A percentile compares a stretch with the other conserved stretches of the same genome.
Conservation (phyloP, 1,139 yeast species). For the Debaryomyces subglobosus region DNA sequence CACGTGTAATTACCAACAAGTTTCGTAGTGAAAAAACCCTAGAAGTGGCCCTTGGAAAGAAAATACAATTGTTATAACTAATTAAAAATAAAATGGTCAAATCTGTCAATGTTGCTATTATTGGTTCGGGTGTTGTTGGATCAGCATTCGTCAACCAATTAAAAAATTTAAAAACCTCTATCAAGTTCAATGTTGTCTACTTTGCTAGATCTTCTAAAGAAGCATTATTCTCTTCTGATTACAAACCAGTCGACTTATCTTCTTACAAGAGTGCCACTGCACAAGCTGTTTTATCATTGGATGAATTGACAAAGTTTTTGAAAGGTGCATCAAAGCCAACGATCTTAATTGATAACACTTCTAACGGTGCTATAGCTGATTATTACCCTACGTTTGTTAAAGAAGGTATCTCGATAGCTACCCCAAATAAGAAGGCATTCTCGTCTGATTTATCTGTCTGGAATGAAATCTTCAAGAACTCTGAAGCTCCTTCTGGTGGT, state of each 20-base stretch:
- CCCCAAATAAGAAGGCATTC: conserved; percentile 97
- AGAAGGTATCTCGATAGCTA: conserved; percentile 88
- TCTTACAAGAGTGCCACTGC: conserved; percentile 60
- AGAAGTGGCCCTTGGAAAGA: background rate
- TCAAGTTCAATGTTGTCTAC: conserved; percentile 74
- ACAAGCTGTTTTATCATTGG: conserved; percentile 54
- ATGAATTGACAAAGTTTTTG: conserved; percentile 63
- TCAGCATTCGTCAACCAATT: conserved; percentile 71
- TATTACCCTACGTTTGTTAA: conserved; percentile 74
- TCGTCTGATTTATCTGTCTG: conserved; percentile 78
- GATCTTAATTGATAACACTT: conserved; percentile 90
- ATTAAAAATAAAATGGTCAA: conserved; percentile 40
- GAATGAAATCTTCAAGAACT: conserved; percentile 67
- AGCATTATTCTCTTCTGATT: conserved; percentile 70
- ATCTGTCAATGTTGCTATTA: conserved; percentile 76
- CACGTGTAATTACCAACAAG: conserved; percentile 2
- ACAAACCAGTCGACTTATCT: conserved; percentile 65
- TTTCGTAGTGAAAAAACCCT: background rate
- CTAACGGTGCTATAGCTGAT: conserved; percentile 74
- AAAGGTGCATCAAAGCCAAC: conserved; percentile 71
- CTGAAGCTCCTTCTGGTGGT: conserved; percentile 61
- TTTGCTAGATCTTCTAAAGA: conserved; percentile 72
- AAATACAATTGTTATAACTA: background rate
- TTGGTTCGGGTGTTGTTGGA: conserved; percentile 96
- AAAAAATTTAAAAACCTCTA: conserved; percentile 62